Base-by-base conservation (phyloP, 2,329 filamentous ascomycete genomes). In the Nemania sp. region DNA sequence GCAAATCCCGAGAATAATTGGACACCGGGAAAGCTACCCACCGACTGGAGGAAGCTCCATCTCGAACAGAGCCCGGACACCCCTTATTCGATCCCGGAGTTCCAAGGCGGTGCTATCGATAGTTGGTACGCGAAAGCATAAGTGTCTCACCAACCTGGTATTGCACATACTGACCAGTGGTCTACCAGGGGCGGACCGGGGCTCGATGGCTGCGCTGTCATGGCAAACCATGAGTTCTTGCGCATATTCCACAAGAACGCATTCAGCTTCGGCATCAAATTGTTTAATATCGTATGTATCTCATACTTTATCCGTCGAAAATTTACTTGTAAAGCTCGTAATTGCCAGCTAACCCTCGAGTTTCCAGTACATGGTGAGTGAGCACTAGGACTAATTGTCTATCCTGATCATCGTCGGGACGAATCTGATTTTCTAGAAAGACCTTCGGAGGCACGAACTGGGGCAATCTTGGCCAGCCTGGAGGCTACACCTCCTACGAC, bases 211-310 rank as follows among this genome's bases (percentile, higher is more conserved):
- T 95, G 91, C 67, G 78, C 83, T 3, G 76, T 79, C 2, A 79
- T 93, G 2, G 77, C 90, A 3, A 89, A 90, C 63, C 79, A 87
- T n/a, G 88, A 92, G 66, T 92, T 91, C 63, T 86, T 90, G 62
- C 80, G 90, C 15, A 87, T 95, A 0, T 91, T 92, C 70, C 90
- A 92, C 74, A 94, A 93, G 80, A 91, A 92, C 66, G 80, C 87
- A 53, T 84, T 50, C 5, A 49, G 39, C 25, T 48, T 42, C 62
- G 67, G 87, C 0, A 82, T 87, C 2, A 86, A 83, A 0, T 84
- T 94, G 7, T 78, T 92, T 59, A 92, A 87, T 66, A 82, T 83
- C 2, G 58, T 61, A 55, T 3, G 61, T 55, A 13, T 10, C n/a
- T 15, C 45, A 18, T 3, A 1, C 13, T 35, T n/a, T 7, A 7